Evolutionary conservation across 140 eudicot species (phyloP).

Genomic region (Stevia rebaudiana): DNA sequence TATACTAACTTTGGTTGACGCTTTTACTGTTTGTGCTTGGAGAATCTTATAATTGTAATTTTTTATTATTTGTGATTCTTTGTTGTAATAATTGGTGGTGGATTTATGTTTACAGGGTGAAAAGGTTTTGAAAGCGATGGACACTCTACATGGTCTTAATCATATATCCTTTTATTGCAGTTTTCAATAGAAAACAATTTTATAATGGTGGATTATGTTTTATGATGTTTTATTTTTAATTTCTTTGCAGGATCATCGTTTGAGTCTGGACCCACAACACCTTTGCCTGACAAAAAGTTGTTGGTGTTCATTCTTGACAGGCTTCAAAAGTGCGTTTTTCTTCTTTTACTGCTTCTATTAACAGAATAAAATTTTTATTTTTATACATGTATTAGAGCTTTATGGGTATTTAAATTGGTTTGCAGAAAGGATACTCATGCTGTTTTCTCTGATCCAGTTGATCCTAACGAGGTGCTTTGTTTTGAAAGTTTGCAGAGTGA

Average conservation of each 20-base stretch:
- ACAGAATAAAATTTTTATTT: conserved; percentile 15
- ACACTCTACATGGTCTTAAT: conserved; percentile 56
- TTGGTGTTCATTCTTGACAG: conserved; percentile 89
- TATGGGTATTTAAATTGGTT: neutral
- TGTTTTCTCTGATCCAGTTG: conserved; percentile 95
- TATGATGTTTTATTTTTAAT: conserved; percentile 18
- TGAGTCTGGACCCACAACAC: conserved; percentile 71
- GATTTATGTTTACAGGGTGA: conserved; percentile 50
- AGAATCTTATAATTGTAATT: conserved; percentile 13
- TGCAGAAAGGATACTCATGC: conserved; percentile 96
- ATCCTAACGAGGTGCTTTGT: conserved; percentile 67
- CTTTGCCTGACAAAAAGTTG: conserved; percentile 94
- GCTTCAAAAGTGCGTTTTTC: conserved; percentile 76
- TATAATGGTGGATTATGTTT: conserved; percentile 9
- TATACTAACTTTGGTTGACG: conserved; percentile 7
- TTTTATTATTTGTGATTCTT: conserved; percentile 5
- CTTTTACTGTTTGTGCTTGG: conserved; percentile 19
- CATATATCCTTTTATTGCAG: conserved; percentile 18
- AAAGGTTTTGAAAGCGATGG: conserved; percentile 67
- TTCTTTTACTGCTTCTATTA: conserved; percentile 29
- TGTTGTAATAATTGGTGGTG: conserved; percentile 22
- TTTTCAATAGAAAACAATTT: conserved; percentile 16
- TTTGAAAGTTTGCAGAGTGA: conserved; percentile 5
- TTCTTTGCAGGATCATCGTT: conserved; percentile 66
- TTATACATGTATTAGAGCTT: conserved; percentile 1